Evolutionary conservation across 2,329 filamentous ascomycete genomes (phyloP).

Genomic region (Cladosporium velox): DNA sequence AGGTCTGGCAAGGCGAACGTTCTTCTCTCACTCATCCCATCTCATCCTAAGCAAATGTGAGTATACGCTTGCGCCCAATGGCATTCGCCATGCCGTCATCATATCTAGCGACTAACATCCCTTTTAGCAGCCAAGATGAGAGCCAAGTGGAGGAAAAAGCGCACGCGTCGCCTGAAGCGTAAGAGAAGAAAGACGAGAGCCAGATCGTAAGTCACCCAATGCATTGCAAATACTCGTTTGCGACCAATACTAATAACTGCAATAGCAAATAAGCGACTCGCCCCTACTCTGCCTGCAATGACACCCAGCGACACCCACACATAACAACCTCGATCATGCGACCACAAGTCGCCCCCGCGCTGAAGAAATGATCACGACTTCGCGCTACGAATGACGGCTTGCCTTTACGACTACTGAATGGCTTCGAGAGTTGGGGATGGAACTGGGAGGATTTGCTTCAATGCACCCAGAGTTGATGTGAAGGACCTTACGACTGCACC

Average conservation of each 20-base stretch:
- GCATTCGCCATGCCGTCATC: not conserved
- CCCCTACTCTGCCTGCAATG: constrained; percentile 36
- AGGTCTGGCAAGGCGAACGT: constrained; percentile 2
- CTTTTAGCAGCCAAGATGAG: constrained; percentile 58
- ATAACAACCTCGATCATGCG: constrained; percentile 29
- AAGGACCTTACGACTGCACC: constrained; percentile 16
- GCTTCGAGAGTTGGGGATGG: constrained; percentile 15
- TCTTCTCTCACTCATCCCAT: constrained; percentile 19
- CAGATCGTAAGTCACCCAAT: constrained; percentile 71
- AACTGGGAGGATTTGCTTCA: constrained; percentile 21
- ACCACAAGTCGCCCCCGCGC: constrained; percentile 33
- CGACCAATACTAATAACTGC: constrained; percentile 25
- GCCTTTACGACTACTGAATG: constrained; percentile 18
- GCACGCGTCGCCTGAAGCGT: constrained; percentile 96
- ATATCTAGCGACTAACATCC: not conserved
- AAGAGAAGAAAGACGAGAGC: constrained; percentile 99
- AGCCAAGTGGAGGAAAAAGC: constrained; percentile 99
- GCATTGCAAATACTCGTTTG: not conserved
- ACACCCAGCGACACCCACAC: constrained; percentile 29
- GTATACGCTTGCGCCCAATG: constrained; percentile 13
- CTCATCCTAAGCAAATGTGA: constrained; percentile 22
- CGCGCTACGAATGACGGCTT: constrained; percentile 32
- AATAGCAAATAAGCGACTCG: constrained; percentile 52
- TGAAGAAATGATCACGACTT: constrained; percentile 40
- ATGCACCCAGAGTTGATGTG: constrained; percentile 21